phyloP scores from a whole-genome alignment of 148 eudicot genomes.

The Chenopodium formosanum region DNA sequence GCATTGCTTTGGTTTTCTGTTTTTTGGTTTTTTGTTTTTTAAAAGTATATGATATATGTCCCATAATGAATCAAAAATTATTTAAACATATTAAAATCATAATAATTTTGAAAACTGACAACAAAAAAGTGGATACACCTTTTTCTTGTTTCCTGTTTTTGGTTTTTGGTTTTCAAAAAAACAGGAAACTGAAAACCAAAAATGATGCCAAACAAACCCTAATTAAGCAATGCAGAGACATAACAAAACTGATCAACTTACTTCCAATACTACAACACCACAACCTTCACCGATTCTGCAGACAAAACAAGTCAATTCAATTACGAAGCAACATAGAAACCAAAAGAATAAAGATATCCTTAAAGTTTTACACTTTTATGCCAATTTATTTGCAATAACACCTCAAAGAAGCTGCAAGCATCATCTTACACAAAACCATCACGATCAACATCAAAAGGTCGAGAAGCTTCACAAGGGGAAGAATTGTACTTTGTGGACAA shows the following conservation, averaged over 20 bases:
- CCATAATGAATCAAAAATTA: no score
- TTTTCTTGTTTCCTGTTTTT: no score
- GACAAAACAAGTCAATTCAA: constrained; percentile 17
- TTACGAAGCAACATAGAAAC: background rate
- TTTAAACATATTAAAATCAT: no score
- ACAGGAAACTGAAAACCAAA: no score
- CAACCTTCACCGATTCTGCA: constrained; percentile 94
- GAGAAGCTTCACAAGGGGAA: constrained; percentile 74
- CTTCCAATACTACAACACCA: constrained; percentile 91
- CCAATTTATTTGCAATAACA: background rate
- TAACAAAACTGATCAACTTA: constrained; percentile 33
- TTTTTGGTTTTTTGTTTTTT: no score
- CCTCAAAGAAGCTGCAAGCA: constrained; percentile 16
- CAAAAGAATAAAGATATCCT: background rate
- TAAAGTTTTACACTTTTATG: background rate
- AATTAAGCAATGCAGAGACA: background rate
- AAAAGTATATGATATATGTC: no score
- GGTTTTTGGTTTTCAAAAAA: no score
- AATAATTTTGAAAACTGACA: no score
- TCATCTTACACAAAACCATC: constrained; percentile 96
- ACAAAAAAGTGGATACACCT: no score
- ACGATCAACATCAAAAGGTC: constrained; percentile 84
- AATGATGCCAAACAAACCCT: no score
- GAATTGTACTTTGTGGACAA: constrained; percentile 81
- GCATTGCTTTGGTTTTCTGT: no score